Conservation (phyloP, 2,329 filamentous ascomycete species). For the Colletotrichum graminicola region DNA sequence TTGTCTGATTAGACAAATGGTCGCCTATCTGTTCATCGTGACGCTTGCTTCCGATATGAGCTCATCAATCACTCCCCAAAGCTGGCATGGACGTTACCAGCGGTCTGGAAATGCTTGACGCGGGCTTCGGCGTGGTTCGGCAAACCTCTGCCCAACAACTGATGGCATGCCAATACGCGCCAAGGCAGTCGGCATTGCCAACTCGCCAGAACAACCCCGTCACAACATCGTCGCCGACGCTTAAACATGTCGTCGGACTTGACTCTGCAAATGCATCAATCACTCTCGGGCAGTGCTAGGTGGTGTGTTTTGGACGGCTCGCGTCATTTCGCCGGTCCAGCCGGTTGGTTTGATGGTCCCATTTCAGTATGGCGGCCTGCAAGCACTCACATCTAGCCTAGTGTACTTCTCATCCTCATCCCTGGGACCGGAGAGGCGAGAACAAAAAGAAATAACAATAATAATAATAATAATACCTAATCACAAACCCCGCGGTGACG, state of each 20-base stretch:
- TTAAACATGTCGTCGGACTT: conserved; percentile 23
- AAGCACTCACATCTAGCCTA: conserved; percentile 35
- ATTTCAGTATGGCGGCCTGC: conserved; percentile 36
- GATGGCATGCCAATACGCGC: conserved; percentile 8
- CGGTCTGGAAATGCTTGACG: conserved; percentile 21
- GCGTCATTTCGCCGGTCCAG: conserved; percentile 26
- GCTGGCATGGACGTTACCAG: conserved; percentile 10
- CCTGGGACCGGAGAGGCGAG: conserved; percentile 5
- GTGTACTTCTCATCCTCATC: conserved; percentile 19
- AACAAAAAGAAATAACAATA: background rate
- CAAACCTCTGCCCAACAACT: conserved; percentile 16
- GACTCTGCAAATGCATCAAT: conserved; percentile 17
- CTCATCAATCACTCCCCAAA: conserved; percentile 3
- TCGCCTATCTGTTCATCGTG: conserved; percentile 7
- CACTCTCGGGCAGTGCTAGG: conserved; percentile 26
- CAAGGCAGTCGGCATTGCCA: conserved; percentile 16
- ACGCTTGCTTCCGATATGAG: conserved; percentile 15
- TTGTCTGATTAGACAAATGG: conserved; percentile 9
- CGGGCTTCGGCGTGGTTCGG: conserved; percentile 16
- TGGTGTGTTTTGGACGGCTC: conserved; percentile 12
- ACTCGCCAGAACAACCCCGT: conserved; percentile 18
- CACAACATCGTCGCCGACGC: conserved; percentile 21
- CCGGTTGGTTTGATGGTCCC: conserved; percentile 18
- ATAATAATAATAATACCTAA: no score
- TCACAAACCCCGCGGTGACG: conserved; percentile 10